Percentiles rank a stretch among this genome's conserved stretches.
phyloP scores from a whole-genome alignment of 805 yeast genomes.

The Starmerella potacharoeniae region DNA sequence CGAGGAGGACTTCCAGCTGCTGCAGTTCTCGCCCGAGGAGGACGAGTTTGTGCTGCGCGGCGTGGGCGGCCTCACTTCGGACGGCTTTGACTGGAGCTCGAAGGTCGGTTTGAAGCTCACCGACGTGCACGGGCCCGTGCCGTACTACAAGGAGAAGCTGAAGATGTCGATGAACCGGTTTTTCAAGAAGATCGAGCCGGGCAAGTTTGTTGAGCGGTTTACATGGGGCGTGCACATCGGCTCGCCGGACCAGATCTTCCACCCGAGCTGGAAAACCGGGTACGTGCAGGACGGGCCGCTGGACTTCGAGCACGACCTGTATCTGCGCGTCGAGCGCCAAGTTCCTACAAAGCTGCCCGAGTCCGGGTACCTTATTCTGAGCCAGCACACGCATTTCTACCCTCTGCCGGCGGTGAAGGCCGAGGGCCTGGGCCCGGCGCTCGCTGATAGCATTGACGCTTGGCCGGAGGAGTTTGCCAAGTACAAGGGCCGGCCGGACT shows the following conservation, averaged over 20 bases:
- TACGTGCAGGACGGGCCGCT: slow-evolving; percentile 25
- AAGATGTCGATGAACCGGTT: slow-evolving; percentile 56
- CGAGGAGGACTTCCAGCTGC: slow-evolving; percentile 55
- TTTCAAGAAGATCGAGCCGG: slow-evolving; percentile 44
- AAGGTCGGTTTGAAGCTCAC: slow-evolving; percentile 47
- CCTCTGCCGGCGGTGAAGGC: slow-evolving; percentile 39
- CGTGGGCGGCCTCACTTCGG: slow-evolving; percentile 52
- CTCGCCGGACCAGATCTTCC: slow-evolving; percentile 33
- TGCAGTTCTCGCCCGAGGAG: slow-evolving; percentile 35
- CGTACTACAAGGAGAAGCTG: slow-evolving; percentile 47
- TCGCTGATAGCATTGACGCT: slow-evolving; percentile 50
- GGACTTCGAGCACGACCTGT: slow-evolving; percentile 34
- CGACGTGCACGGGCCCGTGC: slow-evolving; percentile 60
- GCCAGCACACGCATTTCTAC: slow-evolving; percentile 45
- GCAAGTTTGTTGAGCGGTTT: slow-evolving; percentile 47
- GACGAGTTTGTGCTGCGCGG: slow-evolving; percentile 41
- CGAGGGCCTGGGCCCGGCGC: slow-evolving; percentile 38
- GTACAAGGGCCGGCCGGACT: slow-evolving; percentile 16
- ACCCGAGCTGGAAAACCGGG: slow-evolving; percentile 34
- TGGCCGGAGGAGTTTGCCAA: slow-evolving; percentile 13
- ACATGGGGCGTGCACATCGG: slow-evolving; percentile 56
- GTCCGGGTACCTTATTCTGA: slow-evolving; percentile 37
- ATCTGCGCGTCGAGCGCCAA: slow-evolving; percentile 50
- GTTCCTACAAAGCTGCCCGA: slow-evolving; percentile 42
- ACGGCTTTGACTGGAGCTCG: slow-evolving; percentile 56